These are phyloP conservation scores for Melaleuca quinquenervia DNA, from an alignment of 345 rosid genomes.

Conservation along the genomic window DNA sequence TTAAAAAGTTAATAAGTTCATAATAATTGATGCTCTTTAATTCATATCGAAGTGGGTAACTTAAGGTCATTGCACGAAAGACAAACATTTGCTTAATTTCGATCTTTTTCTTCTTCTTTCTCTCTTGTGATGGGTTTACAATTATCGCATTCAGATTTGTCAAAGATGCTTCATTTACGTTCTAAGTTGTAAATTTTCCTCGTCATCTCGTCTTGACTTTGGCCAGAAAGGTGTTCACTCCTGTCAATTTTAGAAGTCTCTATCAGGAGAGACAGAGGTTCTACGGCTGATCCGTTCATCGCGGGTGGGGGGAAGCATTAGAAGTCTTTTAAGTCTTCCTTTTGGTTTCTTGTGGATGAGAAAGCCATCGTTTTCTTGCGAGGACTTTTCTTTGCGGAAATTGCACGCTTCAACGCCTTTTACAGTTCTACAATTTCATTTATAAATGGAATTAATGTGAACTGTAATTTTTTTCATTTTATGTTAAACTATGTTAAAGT, in stretches of 20 bases:
- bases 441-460: too few species aligned
- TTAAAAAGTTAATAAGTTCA: neutral
- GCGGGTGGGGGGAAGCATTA: neutral
- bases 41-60: neutral
- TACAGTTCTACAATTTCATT: too few species aligned
- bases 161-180: neutral
- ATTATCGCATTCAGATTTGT: too few species aligned
- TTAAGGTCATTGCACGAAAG: neutral
- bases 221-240: neutral
- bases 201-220: neutral
- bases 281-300: neutral
- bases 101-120: too few species aligned
- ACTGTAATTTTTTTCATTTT: too few species aligned
- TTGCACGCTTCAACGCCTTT: neutral
- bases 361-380: neutral
- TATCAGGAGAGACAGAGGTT: too few species aligned
- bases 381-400: neutral
- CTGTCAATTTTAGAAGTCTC: neutral
- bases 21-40: neutral
- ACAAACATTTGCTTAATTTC: neutral
- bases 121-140: neutral
- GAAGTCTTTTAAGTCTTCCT: neutral
- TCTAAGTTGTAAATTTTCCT: neutral
- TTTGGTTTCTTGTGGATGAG: neutral
- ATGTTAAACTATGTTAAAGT: too few species aligned